phyloP scores from a whole-genome alignment of 441 rosid species.

The Kokia cookei region DNA sequence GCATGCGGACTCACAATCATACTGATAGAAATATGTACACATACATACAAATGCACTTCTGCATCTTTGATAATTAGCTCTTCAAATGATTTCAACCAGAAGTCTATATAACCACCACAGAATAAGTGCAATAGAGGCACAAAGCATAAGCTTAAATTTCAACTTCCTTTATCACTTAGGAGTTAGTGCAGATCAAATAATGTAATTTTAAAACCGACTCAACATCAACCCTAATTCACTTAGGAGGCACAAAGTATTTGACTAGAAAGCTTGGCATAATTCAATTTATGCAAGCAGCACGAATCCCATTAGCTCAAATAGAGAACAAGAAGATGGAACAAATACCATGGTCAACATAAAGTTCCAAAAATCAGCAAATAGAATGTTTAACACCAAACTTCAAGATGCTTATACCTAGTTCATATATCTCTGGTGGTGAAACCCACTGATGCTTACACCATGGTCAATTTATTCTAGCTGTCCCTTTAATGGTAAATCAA shows the following conservation, averaged over 20 bases:
- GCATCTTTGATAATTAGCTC: background rate
- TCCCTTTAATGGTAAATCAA: background rate
- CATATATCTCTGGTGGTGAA: background rate
- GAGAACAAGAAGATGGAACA: background rate
- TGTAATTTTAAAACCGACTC: background rate
- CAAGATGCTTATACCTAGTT: background rate
- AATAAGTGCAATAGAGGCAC: background rate
- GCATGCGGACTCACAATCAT: background rate
- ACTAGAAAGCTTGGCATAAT: too few relatives aligned
- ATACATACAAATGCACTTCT: background rate
- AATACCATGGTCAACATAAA: background rate
- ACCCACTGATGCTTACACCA: background rate
- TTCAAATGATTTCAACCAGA: background rate
- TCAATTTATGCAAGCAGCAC: background rate
- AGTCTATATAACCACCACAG: background rate
- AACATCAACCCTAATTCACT: background rate
- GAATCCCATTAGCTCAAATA: background rate
- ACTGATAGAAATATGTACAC: background rate
- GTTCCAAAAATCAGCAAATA: background rate
- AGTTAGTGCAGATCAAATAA: background rate
- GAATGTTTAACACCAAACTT: background rate
- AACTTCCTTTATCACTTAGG: background rate
- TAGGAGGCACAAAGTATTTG: too few relatives aligned
- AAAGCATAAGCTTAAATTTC: background rate
- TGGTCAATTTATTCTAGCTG: background rate